Conservation (phyloP, 2,329 filamentous ascomycete species). For the Dryadomyces sulphureus region DNA sequence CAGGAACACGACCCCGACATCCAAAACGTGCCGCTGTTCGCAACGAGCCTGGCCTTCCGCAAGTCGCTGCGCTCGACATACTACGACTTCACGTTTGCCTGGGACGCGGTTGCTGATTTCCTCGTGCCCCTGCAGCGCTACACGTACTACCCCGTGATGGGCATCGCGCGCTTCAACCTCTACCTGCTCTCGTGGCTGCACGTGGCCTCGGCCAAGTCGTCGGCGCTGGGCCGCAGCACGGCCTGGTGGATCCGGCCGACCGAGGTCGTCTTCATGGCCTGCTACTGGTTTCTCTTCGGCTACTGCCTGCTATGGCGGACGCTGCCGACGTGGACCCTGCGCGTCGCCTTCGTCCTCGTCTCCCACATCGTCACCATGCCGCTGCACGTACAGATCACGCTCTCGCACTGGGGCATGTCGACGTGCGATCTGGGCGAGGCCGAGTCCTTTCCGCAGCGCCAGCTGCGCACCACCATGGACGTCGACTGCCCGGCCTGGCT, state of each 20-base stretch:
- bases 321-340: constrained; percentile 41
- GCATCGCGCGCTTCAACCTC: constrained; percentile 56
- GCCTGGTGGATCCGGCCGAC: constrained; percentile 55
- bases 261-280: constrained; percentile 45
- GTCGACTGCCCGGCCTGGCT: constrained; percentile 58
- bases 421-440: constrained; percentile 47
- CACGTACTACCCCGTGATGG: constrained; percentile 55
- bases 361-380: constrained; percentile 53
- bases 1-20: constrained; percentile 43
- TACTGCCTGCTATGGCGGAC: constrained; percentile 47
- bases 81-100: constrained; percentile 50
- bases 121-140: constrained; percentile 47
- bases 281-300: constrained; percentile 56
- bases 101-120: constrained; percentile 44
- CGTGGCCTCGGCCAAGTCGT: constrained; percentile 39
- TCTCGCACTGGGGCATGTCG: constrained; percentile 60
- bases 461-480: constrained; percentile 60
- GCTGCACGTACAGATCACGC: constrained; percentile 56
- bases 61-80: constrained; percentile 47
- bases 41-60: constrained; percentile 51
- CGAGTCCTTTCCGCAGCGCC: constrained; percentile 55
- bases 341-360: constrained; percentile 47
- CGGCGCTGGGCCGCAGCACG: constrained; percentile 36
- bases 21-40: constrained; percentile 56
- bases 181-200: constrained; percentile 54